Conservation (phyloP, 2,329 filamentous ascomycete species). For the Arthrobotrys pseudoclavata region DNA sequence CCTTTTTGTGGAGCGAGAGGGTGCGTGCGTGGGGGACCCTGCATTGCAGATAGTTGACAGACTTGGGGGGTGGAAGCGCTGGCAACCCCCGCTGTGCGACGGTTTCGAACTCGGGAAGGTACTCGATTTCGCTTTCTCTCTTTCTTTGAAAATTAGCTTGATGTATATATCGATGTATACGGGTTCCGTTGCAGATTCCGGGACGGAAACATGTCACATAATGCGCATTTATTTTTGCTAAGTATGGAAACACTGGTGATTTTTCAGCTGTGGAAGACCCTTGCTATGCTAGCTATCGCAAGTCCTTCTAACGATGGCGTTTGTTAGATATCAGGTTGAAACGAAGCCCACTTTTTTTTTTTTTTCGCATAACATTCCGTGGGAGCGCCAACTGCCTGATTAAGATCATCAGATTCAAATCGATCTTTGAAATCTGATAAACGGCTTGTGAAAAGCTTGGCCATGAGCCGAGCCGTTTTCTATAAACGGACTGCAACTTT, state of each 20-base stretch:
- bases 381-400: slow-evolving; percentile 4
- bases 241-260: too few relatives aligned
- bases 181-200: neutral
- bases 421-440: slow-evolving; percentile 5
- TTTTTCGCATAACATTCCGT: neutral
- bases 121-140: too few relatives aligned
- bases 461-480: slow-evolving; percentile 37
- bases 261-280: too few relatives aligned
- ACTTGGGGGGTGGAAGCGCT: slow-evolving; percentile 6
- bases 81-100: neutral
- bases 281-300: neutral
- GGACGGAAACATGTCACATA: neutral
- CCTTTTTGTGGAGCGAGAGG: too few relatives aligned
- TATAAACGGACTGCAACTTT: neutral
- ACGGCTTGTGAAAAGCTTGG: slow-evolving; percentile 34
- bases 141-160: too few relatives aligned
- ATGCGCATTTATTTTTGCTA: slow-evolving; percentile 2
- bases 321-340: slow-evolving; percentile 8
- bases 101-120: too few relatives aligned
- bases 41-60: slow-evolving; percentile 7
- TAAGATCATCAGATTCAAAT: slow-evolving; percentile 2
- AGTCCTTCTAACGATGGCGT: neutral
- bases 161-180: neutral
- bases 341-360: neutral
- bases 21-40: neutral